These are phyloP conservation scores for Acrodontium crateriforme DNA, from an alignment of 2,329 filamentous ascomycete genomes.

Conservation along the genomic window DNA sequence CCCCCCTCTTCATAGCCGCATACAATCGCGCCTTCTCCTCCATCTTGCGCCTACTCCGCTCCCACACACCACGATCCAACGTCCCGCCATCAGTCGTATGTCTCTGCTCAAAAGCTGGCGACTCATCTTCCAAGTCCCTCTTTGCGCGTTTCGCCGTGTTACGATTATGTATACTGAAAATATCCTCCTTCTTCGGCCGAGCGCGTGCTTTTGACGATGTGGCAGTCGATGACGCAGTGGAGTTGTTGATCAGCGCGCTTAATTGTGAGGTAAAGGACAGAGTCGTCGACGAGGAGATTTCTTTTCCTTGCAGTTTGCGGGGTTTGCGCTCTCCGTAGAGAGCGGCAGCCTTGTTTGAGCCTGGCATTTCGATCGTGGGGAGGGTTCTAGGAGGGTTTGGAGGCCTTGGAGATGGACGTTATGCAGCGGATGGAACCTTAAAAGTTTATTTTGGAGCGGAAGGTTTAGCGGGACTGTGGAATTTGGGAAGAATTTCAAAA, in stretches of 20 bases:
- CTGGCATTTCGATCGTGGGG: constrained; percentile 8
- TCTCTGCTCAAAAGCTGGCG: constrained; percentile 47
- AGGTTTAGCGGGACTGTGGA: too few relatives aligned
- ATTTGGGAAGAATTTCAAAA: too few relatives aligned
- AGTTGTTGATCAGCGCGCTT: constrained; percentile 56
- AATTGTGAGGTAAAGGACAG: constrained; percentile 84
- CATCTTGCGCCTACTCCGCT: constrained; percentile 66
- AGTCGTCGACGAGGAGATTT: constrained; percentile 54
- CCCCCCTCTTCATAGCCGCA: constrained; percentile 78
- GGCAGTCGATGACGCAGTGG: constrained; percentile 25
- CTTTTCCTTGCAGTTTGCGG: constrained; percentile 50
- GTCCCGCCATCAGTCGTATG: constrained; percentile 48
- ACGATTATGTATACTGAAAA: constrained; percentile 55
- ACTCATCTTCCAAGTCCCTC: constrained; percentile 41
- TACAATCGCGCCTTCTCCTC: constrained; percentile 83
- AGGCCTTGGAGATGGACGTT: too few relatives aligned
- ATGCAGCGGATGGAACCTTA: too few relatives aligned
- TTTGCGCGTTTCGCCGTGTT: constrained; percentile 49
- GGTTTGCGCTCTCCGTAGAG: constrained; percentile 64
- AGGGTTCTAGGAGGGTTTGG: constrained; percentile 3
- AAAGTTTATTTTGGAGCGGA: too few relatives aligned
- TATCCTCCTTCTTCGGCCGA: constrained; percentile 48
- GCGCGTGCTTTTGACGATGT: constrained; percentile 32
- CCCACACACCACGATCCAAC: constrained; percentile 43
- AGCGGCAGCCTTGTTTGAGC: constrained; percentile 42